Evolutionary conservation across 1,139 yeast species (phyloP).

Genomic region (Candida freyschussii): DNA sequence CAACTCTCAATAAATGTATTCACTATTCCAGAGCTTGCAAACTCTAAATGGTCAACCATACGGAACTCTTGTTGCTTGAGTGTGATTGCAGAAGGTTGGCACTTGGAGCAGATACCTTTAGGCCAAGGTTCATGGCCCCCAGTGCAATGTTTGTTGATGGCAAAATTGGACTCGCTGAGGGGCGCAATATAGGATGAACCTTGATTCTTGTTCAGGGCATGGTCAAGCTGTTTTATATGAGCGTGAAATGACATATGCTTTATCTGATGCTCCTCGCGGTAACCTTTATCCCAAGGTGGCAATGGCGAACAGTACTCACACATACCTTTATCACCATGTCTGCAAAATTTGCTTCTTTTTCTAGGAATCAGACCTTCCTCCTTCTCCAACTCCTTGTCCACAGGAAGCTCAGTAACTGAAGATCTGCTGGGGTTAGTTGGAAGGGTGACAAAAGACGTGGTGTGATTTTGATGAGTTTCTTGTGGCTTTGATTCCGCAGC

Average conservation of each 20-base stretch:
- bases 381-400: constrained; percentile 66
- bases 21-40: constrained; percentile 66
- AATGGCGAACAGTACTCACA: constrained; percentile 95
- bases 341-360: constrained; percentile 59
- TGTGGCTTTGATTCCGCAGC: constrained; percentile 7
- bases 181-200: constrained; percentile 77
- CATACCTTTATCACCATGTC: constrained; percentile 93
- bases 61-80: constrained; percentile 85
- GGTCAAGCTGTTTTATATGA: constrained; percentile 66
- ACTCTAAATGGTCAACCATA: constrained; percentile 97
- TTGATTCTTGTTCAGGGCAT: constrained; percentile 60
- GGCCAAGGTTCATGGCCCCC: constrained; percentile 94
- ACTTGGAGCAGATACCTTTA: constrained; percentile 89
- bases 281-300: constrained; percentile 88
- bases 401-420: constrained; percentile 39
- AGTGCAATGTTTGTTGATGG: constrained; percentile 58
- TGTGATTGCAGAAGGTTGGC: constrained; percentile 95
- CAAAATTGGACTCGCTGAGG: constrained; percentile 63
- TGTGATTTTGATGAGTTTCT: constrained; percentile 5
- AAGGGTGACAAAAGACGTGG: constrained; percentile 9
- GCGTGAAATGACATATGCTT: constrained; percentile 91
- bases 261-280: constrained; percentile 69
- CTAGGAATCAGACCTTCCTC: constrained; percentile 73
- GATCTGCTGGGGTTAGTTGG: constrained; percentile 1
- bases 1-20: constrained; percentile 85